Percentiles rank a stretch among this genome's conserved stretches.
These are phyloP conservation scores for Rutstroemia sp. DNA, from an alignment of 2,329 filamentous ascomycete genomes.

Conservation along the genomic window DNA sequence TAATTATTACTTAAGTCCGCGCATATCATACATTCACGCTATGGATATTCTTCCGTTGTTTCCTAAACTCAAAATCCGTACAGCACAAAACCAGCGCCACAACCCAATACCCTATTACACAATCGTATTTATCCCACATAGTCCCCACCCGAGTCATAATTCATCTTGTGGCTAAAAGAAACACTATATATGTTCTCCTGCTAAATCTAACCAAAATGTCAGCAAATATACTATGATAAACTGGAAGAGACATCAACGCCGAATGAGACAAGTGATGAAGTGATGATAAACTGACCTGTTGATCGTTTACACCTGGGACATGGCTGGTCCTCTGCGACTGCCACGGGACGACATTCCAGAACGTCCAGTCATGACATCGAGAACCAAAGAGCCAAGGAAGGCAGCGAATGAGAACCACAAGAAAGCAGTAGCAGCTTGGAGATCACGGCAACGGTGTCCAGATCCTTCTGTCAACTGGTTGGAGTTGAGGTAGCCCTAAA, in stretches of 20 bases:
- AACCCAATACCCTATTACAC: too few species aligned
- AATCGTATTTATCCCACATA: too few species aligned
- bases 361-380: conserved; percentile 27
- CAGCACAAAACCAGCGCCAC: too few species aligned
- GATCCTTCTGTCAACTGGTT: conserved; percentile 55
- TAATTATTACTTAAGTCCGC: background rate
- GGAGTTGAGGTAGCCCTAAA: conserved; percentile 32
- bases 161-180: too few species aligned
- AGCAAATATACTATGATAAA: too few species aligned
- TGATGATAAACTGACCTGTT: conserved; percentile 19
- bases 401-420: conserved; percentile 70
- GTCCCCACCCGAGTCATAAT: too few species aligned
- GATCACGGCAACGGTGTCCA: conserved; percentile 62
- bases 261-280: background rate
- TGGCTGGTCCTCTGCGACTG: conserved; percentile 36
- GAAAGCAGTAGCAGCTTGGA: conserved; percentile 68
- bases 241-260: too few species aligned
- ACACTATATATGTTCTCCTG: too few species aligned
- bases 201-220: too few species aligned
- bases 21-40: background rate
- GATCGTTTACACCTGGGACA: conserved; percentile 46
- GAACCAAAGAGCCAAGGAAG: conserved; percentile 49
- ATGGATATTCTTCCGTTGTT: background rate
- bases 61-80: background rate
- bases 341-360: conserved; percentile 4